Base-by-base conservation (phyloP, 2,329 filamentous ascomycete species). In the Rugonectria rugulosa region DNA sequence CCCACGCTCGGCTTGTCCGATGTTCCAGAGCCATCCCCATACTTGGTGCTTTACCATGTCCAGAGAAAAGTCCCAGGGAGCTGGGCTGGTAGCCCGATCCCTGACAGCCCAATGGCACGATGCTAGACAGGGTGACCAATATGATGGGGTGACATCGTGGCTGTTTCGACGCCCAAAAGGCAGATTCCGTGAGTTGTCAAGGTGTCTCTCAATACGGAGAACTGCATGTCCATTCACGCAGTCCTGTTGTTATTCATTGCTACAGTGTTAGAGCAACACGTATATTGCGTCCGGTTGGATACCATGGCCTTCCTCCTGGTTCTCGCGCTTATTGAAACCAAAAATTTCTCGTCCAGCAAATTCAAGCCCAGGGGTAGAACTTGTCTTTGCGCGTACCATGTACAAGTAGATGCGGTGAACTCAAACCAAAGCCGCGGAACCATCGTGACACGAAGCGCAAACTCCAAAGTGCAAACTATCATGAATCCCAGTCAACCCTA, bases 161-260 rank as follows among this genome's bases (percentile, higher is more conserved):
- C 27, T 24, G 51, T 27, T 46, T 40, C 15, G 34, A 50, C 31
- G 41, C 24, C 19, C 34, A 32, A 54, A n/a, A 43, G 50, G 56
- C 51, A 57, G 46, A 44, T 48, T 46, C 31, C 38, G 49, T 49
- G 55, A 52, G 61, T 59, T 47, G 41, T 40, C 53, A n/a, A n/a
- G n/a, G n/a, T n/a, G n/a, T n/a, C n/a, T n/a, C n/a, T n/a, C n/a
- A n/a, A n/a, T n/a, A n/a, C 49, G 49, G 56, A 62, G 55, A 53
- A 27, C 59, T 61, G 54, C 42, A 52, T 61, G 60, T 53, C 58
- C 57, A 53, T 38, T 53, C 37, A 36, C 41, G 48, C 48, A 20
- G 62, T 64, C n/a, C 62, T 59, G 62, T 65, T 60, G 62, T 56
- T 45, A 45, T 26, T 40, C 40, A 21, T 50, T 23, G n/a, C 29